A percentile compares a stretch with the other conserved stretches of the same genome.
Evolutionary conservation across 208 protist species (phyloP).

Genomic region (Entamoeba invadens): DNA sequence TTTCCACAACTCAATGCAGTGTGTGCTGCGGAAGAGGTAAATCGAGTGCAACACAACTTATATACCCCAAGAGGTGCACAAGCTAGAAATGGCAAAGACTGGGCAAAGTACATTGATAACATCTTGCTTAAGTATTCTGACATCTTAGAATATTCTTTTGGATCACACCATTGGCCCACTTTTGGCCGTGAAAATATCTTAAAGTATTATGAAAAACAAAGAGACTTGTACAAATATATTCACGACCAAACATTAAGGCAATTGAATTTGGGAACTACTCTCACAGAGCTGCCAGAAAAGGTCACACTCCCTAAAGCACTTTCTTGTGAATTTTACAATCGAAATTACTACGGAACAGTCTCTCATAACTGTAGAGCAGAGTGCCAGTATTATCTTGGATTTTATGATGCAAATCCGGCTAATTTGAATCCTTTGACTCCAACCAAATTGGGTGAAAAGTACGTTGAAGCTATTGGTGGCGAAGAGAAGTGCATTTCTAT

Average conservation of each 20-base stretch:
- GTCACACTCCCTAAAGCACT: background rate
- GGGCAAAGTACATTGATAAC: background rate
- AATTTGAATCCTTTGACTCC: background rate
- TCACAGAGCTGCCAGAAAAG: background rate
- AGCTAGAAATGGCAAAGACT: background rate
- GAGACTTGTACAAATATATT: background rate
- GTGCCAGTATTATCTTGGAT: background rate
- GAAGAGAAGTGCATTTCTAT: background rate
- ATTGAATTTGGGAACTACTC: background rate
- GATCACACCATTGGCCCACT: background rate
- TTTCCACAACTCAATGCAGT: background rate
- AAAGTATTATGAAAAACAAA: background rate
- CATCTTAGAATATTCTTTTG: background rate
- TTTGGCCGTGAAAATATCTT: background rate
- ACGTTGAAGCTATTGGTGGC: background rate
- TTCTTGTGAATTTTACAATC: background rate
- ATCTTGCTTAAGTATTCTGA: background rate
- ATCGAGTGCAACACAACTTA: background rate
- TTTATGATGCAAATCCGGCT: background rate
- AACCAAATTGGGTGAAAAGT: background rate
- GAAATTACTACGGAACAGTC: background rate
- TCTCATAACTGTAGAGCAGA: background rate
- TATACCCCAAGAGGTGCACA: background rate
- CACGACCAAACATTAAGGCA: background rate
- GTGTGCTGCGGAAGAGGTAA: background rate